Percentiles rank a stretch among this genome's conserved stretches.
phyloP scores from a whole-genome alignment of 345 rosid genomes.

The Ceriops tagal region DNA sequence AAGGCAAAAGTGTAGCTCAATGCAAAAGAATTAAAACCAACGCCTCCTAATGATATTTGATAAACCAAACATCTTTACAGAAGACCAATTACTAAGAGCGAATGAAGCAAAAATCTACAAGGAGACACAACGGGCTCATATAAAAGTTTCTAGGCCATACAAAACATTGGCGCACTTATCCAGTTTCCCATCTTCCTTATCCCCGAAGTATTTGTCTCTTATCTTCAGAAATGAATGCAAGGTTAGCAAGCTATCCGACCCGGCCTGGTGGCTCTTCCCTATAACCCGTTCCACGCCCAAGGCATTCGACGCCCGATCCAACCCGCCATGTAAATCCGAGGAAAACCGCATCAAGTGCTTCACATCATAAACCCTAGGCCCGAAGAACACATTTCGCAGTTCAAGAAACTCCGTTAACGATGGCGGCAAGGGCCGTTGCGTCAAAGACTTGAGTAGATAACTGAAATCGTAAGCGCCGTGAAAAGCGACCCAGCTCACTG shows the following conservation, averaged over 20 bases:
- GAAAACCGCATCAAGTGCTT: constrained; percentile 79
- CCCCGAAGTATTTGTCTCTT: constrained; percentile 50
- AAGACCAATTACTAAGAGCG: not conserved
- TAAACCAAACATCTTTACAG: not conserved
- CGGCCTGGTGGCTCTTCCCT: constrained; percentile 91
- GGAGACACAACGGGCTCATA: not conserved
- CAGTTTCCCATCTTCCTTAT: constrained; percentile 40
- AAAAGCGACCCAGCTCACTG: constrained; percentile 89
- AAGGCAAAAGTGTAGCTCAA: not conserved
- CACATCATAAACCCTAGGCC: constrained; percentile 60
- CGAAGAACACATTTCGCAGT: constrained; percentile 50
- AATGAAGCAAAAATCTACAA: not conserved
- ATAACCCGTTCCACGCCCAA: constrained; percentile 59
- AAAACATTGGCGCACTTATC: constrained; percentile 74
- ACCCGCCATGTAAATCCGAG: constrained; percentile 58
- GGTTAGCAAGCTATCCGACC: constrained; percentile 84
- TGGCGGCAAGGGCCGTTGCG: constrained; percentile 51
- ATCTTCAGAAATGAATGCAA: constrained; percentile 79
- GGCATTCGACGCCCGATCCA: constrained; percentile 60
- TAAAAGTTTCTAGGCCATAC: constrained; percentile 51
- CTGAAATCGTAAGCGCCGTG: constrained; percentile 96
- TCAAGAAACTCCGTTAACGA: constrained; percentile 47
- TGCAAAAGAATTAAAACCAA: not conserved
- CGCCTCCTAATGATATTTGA: not conserved
- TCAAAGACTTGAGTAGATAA: constrained; percentile 73